phyloP scores from a whole-genome alignment of 257 asterid species.

The Oldenlandia corymbosa region DNA sequence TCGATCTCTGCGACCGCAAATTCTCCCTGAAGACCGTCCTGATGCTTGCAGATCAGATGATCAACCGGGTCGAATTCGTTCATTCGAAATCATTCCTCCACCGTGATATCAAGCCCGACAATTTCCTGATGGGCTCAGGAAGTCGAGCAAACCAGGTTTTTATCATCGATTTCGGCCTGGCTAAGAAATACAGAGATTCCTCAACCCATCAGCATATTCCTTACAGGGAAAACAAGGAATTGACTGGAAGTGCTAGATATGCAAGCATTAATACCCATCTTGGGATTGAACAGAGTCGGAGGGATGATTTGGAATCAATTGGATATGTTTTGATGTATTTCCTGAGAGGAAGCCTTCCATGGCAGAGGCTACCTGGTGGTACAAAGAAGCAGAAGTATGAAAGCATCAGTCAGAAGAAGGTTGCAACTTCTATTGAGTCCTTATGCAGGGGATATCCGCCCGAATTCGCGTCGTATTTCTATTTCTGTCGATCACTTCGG shows the following conservation, averaged over 20 bases:
- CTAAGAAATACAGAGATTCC: constrained; percentile 88
- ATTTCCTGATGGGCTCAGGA: constrained; percentile 98
- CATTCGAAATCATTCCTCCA: constrained; percentile 92
- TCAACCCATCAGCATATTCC: constrained; percentile 84
- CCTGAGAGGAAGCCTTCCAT: constrained; percentile 93
- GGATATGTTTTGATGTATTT: constrained; percentile 93
- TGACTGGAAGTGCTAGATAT: constrained; percentile 97
- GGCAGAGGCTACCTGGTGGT: constrained; percentile 98
- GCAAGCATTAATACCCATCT: constrained; percentile 98
- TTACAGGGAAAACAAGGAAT: constrained; percentile 94
- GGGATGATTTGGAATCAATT: constrained; percentile 98
- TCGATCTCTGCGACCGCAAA: constrained; percentile 90
- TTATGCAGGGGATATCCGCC: constrained; percentile 87
- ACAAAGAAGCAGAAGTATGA: constrained; percentile 93
- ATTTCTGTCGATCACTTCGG: constrained; percentile 92
- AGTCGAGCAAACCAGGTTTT: constrained; percentile 98
- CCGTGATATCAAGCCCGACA: constrained; percentile 98
- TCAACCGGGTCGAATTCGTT: constrained; percentile 90
- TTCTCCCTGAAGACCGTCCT: constrained; percentile 94
- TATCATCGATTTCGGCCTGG: constrained; percentile 91
- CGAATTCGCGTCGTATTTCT: constrained; percentile 93
- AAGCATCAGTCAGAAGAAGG: constrained; percentile 88
- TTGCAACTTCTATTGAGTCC: constrained; percentile 91
- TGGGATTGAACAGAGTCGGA: constrained; percentile 97
- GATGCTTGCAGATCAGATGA: constrained; percentile 99